A percentile compares a stretch with the other conserved stretches of the same genome.
phyloP scores from a whole-genome alignment of 352 stramenopile genomes.

The Ophiocytium majus region DNA sequence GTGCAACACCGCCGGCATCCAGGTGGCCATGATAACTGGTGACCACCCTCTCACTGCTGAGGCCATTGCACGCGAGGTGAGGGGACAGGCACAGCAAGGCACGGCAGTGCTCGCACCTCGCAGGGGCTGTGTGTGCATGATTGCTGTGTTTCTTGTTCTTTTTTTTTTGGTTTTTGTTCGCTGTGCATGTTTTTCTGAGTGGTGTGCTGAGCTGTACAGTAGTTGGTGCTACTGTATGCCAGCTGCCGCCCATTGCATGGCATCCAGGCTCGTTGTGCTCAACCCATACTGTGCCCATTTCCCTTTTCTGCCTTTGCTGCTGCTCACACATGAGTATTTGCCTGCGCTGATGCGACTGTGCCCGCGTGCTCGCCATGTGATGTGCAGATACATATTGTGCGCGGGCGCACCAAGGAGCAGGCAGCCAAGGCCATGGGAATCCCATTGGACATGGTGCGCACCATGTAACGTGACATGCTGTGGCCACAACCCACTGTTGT shows the following conservation, averaged over 20 bases:
- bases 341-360: neutral
- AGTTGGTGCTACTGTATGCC: neutral
- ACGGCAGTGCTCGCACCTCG: too few relatives aligned
- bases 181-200: neutral
- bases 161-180: neutral
- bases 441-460: neutral
- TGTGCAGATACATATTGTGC: conserved; percentile 22
- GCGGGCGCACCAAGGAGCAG: neutral
- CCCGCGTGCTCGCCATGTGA: neutral
- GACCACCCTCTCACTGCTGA: conserved; percentile 85
- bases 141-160: neutral
- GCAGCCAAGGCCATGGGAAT: neutral
- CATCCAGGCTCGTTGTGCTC: neutral
- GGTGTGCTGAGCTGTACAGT: neutral
- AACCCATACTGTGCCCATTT: neutral
- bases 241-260: neutral
- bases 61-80: conserved; percentile 84
- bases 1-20: conserved; percentile 84
- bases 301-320: neutral
- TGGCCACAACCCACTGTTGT: neutral
- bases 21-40: conserved; percentile 89
- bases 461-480: neutral
- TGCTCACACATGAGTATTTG: neutral
- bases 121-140: neutral
- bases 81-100: too few relatives aligned